Evolutionary conservation across 768 basidiomycete species (phyloP).

Genomic region (Kwoniella newhampshirensis): DNA sequence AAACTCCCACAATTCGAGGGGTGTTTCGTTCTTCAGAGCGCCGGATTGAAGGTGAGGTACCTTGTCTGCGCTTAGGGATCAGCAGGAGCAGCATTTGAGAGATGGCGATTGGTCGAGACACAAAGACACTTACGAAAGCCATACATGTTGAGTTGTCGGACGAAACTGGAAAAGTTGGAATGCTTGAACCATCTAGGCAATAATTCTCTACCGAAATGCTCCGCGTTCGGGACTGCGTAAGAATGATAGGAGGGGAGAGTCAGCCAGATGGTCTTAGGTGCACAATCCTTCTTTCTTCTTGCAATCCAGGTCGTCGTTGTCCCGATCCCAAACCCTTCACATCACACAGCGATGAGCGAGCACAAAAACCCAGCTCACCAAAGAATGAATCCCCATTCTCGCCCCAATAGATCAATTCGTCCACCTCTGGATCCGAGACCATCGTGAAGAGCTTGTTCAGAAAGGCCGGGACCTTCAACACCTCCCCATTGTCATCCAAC

Average conservation of each 20-base stretch:
- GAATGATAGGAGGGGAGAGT: background rate
- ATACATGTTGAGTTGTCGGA: conserved; percentile 54
- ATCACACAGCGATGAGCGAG: too few species aligned
- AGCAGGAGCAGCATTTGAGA: background rate
- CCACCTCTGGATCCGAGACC: conserved; percentile 80
- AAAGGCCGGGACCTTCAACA: conserved; percentile 69
- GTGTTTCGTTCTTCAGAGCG: conserved; percentile 76
- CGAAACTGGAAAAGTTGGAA: conserved; percentile 54
- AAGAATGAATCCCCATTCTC: conserved; percentile 88
- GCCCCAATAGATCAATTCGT: conserved; percentile 86
- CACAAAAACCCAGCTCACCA: conserved; percentile 58
- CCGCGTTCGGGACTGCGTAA: conserved; percentile 76
- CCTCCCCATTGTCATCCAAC: conserved; percentile 48
- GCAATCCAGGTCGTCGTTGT: background rate
- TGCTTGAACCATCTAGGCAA: conserved; percentile 56
- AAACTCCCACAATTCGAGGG: conserved; percentile 65
- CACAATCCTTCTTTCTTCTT: background rate
- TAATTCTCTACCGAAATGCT: conserved; percentile 78
- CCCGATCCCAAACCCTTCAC: too few species aligned
- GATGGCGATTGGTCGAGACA: too few species aligned
- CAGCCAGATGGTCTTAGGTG: too few species aligned
- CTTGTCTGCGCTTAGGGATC: conserved; percentile 38
- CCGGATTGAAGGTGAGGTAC: conserved; percentile 93
- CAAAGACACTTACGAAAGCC: conserved; percentile 72
- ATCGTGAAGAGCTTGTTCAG: conserved; percentile 92